Conservation (phyloP, 1,284 basidiomycete genomes). For the Cryptococcus hybrid region DNA sequence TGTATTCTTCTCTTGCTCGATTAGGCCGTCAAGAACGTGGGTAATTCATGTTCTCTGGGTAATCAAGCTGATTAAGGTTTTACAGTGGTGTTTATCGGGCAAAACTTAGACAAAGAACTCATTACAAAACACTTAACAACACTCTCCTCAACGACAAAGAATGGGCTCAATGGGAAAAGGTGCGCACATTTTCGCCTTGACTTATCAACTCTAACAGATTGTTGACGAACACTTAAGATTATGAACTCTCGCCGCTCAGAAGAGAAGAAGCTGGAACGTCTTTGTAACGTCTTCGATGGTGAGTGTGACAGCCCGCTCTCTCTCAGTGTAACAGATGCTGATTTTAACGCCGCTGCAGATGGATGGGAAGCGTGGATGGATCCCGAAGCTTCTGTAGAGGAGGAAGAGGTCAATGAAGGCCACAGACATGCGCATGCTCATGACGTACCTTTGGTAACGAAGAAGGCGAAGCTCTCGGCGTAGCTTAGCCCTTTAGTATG, state of each 20-base stretch:
- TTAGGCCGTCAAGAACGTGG: slow-evolving; percentile 44
- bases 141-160: slow-evolving; percentile 50
- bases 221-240: slow-evolving; percentile 18
- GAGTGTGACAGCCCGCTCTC: slow-evolving; percentile 6
- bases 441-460: neutral
- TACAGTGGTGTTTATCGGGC: slow-evolving; percentile 43
- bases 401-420: neutral
- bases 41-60: neutral
- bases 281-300: slow-evolving; percentile 47
- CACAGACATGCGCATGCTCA: slow-evolving; percentile 5
- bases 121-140: slow-evolving; percentile 45
- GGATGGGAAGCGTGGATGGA: slow-evolving; percentile 50
- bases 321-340: neutral
- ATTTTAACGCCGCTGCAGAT: slow-evolving; percentile 6
- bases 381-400: slow-evolving; percentile 20
- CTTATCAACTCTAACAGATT: neutral
- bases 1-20: neutral
- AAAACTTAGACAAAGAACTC: slow-evolving; percentile 38
- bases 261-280: slow-evolving; percentile 37
- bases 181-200: slow-evolving; percentile 1
- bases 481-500: neutral
- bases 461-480: slow-evolving; percentile 6
- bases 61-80: neutral
- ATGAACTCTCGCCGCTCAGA: slow-evolving; percentile 41
- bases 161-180: slow-evolving; percentile 47